Evolutionary conservation across 495 filamentous ascomycete genomes (phyloP).

Genomic region (Cairneyella variabilis): DNA sequence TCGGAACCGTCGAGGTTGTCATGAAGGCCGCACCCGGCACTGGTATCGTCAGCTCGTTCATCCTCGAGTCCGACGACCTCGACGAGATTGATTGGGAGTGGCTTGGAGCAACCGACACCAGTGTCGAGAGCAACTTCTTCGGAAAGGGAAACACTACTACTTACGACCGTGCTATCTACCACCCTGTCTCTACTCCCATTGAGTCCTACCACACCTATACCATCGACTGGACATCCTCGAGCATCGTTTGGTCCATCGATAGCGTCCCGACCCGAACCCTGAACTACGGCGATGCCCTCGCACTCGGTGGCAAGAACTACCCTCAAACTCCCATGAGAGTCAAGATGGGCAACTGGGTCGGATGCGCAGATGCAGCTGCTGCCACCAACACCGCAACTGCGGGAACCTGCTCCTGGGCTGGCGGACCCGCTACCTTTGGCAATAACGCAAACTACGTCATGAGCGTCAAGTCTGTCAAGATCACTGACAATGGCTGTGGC

Average conservation of each 20-base stretch:
- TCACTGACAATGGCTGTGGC: conserved; percentile 90
- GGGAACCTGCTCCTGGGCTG: conserved; percentile 85
- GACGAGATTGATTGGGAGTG: conserved; percentile 96
- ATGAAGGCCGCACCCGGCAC: conserved; percentile 66
- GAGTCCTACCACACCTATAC: conserved; percentile 78
- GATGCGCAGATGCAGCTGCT: conserved; percentile 34
- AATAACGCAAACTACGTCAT: conserved; percentile 74
- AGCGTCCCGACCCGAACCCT: conserved; percentile 66
- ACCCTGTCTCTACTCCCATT: conserved; percentile 60
- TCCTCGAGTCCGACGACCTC: conserved; percentile 83
- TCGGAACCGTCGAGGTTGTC: conserved; percentile 69
- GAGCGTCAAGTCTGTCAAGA: conserved; percentile 69
- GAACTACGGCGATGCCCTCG: conserved; percentile 39
- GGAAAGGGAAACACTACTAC: conserved; percentile 76
- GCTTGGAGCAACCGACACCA: conserved; percentile 57
- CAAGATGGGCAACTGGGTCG: conserved; percentile 75
- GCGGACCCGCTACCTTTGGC: conserved; percentile 74
- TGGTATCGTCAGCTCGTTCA: conserved; percentile 78
- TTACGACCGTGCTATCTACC: conserved; percentile 72
- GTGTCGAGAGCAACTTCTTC: conserved; percentile 91
- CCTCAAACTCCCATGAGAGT: conserved; percentile 90
- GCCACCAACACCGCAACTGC: conserved; percentile 66
- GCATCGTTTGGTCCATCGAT: conserved; percentile 80
- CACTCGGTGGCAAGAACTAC: conserved; percentile 65
- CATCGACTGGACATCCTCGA: conserved; percentile 78